phyloP scores from a whole-genome alignment of 371 early-diverging fungal genomes.

The Actinomucor elegans region DNA sequence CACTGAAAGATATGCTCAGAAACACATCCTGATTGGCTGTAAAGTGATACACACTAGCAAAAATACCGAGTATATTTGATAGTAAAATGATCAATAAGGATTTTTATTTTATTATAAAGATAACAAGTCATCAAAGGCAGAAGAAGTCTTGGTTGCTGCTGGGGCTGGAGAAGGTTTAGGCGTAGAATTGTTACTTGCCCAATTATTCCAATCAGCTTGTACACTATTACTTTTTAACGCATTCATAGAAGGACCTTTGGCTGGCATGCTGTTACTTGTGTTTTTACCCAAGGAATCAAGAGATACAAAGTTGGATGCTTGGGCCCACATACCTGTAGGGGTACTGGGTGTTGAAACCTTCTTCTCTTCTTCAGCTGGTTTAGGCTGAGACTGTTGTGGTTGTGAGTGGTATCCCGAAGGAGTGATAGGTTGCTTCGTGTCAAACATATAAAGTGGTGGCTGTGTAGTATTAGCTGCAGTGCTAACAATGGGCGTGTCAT shows the following conservation, averaged over 20 bases:
- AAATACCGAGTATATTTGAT: too few relatives aligned
- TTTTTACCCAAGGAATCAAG: conserved; percentile 59
- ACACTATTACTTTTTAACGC: conserved; percentile 48
- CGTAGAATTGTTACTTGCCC: conserved; percentile 31
- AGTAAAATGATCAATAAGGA: too few relatives aligned
- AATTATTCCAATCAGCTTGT: conserved; percentile 42
- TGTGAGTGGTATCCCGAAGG: conserved; percentile 11
- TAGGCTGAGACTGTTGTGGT: conserved; percentile 10
- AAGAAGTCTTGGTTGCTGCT: conserved; percentile 12
- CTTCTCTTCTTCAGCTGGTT: not conserved
- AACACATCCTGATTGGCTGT: too few relatives aligned
- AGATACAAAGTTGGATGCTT: conserved; percentile 56
- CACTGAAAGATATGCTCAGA: too few relatives aligned
- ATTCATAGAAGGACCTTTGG: conserved; percentile 60
- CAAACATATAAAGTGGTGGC: not conserved
- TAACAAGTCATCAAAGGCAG: conserved; percentile 47
- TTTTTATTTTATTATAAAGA: too few relatives aligned
- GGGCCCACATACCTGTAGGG: conserved; percentile 53
- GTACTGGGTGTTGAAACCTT: not conserved
- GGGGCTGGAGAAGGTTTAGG: too few relatives aligned
- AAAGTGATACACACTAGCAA: too few relatives aligned
- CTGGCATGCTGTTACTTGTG: conserved; percentile 24
- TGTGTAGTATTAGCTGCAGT: conserved; percentile 4
- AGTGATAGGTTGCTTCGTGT: conserved; percentile 10
- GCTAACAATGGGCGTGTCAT: conserved; percentile 23